Evolutionary conservation across 1,139 yeast genomes (phyloP).

Genomic region (Scheffersomyces segobiensis): DNA sequence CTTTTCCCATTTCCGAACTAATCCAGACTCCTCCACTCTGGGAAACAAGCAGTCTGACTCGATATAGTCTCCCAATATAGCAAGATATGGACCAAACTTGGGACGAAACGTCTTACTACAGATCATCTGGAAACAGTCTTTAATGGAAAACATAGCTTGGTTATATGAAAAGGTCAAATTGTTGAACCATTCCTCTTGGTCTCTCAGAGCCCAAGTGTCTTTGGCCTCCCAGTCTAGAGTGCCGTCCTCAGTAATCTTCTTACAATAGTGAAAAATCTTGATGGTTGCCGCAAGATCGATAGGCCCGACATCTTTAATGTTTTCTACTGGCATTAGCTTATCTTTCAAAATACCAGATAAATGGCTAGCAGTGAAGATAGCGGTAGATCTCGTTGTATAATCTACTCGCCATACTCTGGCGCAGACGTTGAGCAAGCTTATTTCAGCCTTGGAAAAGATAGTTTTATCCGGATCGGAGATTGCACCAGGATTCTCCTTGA

Average conservation of each 20-base stretch:
- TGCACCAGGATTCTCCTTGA: conserved; percentile 11
- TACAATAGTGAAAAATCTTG: conserved; percentile 30
- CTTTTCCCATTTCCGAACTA: conserved; percentile 53
- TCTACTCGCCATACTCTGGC: conserved; percentile 65
- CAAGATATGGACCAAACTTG: conserved; percentile 56
- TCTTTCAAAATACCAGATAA: conserved; percentile 38
- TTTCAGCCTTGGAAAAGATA: conserved; percentile 39
- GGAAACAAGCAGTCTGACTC: conserved; percentile 49
- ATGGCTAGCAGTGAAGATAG: conserved; percentile 57
- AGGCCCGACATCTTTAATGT: conserved; percentile 30
- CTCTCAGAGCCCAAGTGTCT: conserved; percentile 47
- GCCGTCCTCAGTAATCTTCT: conserved; percentile 31
- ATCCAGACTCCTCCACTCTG: conserved; percentile 35
- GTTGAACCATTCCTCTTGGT: conserved; percentile 53
- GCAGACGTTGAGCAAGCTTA: conserved; percentile 44
- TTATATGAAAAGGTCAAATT: conserved; percentile 51
- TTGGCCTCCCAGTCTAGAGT: conserved; percentile 38
- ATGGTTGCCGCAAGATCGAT: conserved; percentile 30
- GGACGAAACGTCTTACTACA: conserved; percentile 56
- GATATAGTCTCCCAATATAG: conserved; percentile 52
- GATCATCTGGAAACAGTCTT: conserved; percentile 44
- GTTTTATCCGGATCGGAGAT: conserved; percentile 23
- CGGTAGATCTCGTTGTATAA: conserved; percentile 50
- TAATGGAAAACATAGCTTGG: conserved; percentile 48
- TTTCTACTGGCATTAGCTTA: conserved; percentile 21